Conservation (phyloP, 2,329 filamentous ascomycete species). For the Hirsutella thompsonii region DNA sequence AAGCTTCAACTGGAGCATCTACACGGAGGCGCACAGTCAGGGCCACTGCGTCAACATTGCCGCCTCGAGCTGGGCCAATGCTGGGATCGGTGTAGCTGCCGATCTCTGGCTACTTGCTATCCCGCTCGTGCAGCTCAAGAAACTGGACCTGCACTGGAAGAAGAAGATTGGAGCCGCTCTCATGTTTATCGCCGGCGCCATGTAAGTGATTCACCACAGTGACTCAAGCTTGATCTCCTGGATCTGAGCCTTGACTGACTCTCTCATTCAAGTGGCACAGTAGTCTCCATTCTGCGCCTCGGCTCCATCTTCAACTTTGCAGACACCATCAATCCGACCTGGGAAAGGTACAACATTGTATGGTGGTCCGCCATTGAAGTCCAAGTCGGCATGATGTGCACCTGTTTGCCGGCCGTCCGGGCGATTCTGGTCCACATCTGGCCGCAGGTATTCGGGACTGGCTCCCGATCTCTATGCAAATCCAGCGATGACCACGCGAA, state of each 20-base stretch:
- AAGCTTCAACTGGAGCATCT: constrained; percentile 37
- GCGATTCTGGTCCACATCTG: constrained; percentile 23
- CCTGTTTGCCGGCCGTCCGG: constrained; percentile 23
- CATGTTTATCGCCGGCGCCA: constrained; percentile 38
- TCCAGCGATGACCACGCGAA: background rate
- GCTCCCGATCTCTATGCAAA: background rate
- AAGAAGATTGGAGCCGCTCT: constrained; percentile 33
- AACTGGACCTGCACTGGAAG: constrained; percentile 29
- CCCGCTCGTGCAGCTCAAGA: constrained; percentile 30
- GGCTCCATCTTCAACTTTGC: constrained; percentile 16
- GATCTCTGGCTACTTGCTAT: constrained; percentile 39
- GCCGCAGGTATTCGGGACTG: constrained; percentile 14
- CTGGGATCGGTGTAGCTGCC: constrained; percentile 35
- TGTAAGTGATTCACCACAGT: constrained; percentile 16
- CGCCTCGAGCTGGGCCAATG: constrained; percentile 35
- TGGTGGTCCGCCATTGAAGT: constrained; percentile 25
- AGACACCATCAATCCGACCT: constrained; percentile 18
- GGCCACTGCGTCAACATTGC: constrained; percentile 35
- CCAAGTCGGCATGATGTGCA: constrained; percentile 24
- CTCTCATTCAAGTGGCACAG: constrained; percentile 16
- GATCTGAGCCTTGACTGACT: background rate
- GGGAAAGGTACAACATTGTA: constrained; percentile 18
- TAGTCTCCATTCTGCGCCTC: constrained; percentile 25
- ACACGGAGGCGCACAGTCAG: constrained; percentile 25
- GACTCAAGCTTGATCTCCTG: background rate